Conservation (phyloP, 140 eudicot species). For the Erigeron philadelphicus region DNA sequence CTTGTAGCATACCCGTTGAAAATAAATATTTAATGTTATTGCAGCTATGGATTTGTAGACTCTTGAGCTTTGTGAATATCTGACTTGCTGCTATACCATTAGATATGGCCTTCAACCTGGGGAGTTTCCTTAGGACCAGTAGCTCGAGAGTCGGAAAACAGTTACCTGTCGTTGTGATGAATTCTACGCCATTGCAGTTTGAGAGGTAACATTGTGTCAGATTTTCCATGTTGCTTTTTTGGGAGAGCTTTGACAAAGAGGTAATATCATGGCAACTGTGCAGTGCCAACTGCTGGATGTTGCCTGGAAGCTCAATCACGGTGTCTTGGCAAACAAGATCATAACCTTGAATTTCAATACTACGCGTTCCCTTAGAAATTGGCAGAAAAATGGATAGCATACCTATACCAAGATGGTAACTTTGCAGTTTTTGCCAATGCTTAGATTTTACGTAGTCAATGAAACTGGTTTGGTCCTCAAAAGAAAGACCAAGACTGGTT, state of each 20-base stretch:
- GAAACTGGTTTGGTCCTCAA: slow-evolving; percentile 34
- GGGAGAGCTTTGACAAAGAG: slow-evolving; percentile 19
- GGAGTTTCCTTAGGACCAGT: slow-evolving; percentile 34
- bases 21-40: slow-evolving; percentile 34
- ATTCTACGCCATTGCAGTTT: slow-evolving; percentile 30
- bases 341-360: slow-evolving; percentile 43
- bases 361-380: slow-evolving; percentile 22
- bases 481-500: slow-evolving; percentile 35
- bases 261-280: slow-evolving; percentile 42
- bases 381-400: slow-evolving; percentile 31
- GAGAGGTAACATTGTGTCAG: slow-evolving; percentile 35
- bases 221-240: slow-evolving; percentile 23
- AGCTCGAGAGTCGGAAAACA: slow-evolving; percentile 33
- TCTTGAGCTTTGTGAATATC: slow-evolving; percentile 30
- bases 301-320: slow-evolving; percentile 33
- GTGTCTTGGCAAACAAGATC: slow-evolving; percentile 16
- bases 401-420: slow-evolving; percentile 49
- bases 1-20: slow-evolving; percentile 26
- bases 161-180: slow-evolving; percentile 21
- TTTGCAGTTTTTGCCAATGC: slow-evolving; percentile 30
- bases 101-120: slow-evolving; percentile 32
- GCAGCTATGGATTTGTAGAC: slow-evolving; percentile 40
- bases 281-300: slow-evolving; percentile 36
- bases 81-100: slow-evolving; percentile 25
- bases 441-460: slow-evolving; percentile 39